These are phyloP conservation scores for Myxozyma neglecta DNA, from an alignment of 805 yeast species.

Conservation along the genomic window DNA sequence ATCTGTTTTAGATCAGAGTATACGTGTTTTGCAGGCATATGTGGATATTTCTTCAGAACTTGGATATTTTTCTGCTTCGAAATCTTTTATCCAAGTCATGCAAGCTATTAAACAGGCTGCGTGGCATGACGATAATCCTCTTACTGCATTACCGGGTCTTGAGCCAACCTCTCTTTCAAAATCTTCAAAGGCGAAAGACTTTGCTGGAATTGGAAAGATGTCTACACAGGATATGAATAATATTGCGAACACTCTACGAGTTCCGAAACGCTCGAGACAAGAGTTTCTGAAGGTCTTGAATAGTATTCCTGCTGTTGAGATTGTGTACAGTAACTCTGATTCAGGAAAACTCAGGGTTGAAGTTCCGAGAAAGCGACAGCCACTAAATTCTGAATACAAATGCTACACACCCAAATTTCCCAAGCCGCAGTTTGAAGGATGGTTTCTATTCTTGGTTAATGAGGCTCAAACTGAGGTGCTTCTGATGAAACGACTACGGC, in stretches of 20 bases:
- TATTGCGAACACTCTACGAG: constrained; percentile 16
- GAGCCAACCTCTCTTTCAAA: constrained; percentile 16
- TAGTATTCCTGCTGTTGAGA: constrained; percentile 61
- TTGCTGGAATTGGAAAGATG: constrained; percentile 12
- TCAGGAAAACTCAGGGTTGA: constrained; percentile 46
- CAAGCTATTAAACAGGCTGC: constrained; percentile 83
- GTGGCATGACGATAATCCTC: constrained; percentile 81
- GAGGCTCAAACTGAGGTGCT: constrained; percentile 53
- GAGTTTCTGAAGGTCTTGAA: constrained; percentile 43
- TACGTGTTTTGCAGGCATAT: constrained; percentile 90
- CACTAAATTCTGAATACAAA: constrained; percentile 54
- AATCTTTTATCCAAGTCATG: constrained; percentile 67
- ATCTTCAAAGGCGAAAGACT: background rate
- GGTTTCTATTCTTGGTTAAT: constrained; percentile 73
- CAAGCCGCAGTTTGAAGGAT: constrained; percentile 86
- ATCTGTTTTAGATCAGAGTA: constrained; percentile 87
- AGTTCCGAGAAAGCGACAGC: constrained; percentile 54
- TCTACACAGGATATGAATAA: constrained; percentile 11
- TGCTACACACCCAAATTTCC: constrained; percentile 81
- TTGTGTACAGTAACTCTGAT: constrained; percentile 20
- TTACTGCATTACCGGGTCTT: constrained; percentile 54
- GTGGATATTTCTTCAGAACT: constrained; percentile 86
- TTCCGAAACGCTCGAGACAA: constrained; percentile 6
- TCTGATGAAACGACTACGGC: constrained; percentile 67
- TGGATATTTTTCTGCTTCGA: constrained; percentile 65